Evolutionary conservation across 139 green algal species (phyloP), one percentile per base, ranked within the genome.

Genomic region (Chlorella sp.): DNA sequence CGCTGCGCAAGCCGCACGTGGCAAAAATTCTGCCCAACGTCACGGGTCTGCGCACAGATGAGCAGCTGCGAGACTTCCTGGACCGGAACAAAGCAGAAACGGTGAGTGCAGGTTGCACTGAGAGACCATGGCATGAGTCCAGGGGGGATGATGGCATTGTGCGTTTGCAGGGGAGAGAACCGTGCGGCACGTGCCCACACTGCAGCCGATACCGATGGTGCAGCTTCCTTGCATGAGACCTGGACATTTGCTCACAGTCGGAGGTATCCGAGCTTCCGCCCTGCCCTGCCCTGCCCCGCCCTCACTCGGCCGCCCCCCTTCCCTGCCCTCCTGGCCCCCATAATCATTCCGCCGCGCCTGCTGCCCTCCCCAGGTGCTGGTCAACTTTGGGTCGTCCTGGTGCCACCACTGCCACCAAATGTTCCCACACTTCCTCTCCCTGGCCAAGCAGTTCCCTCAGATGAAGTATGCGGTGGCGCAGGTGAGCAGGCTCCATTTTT

Each of bases 401-500:
- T 94, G 92, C 71, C 42, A 40, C 32, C 91, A 94, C 71, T 94
- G 92, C 61, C 92, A 94, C 83, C 39, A 88, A 77, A 80, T 94
- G 78, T 91, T 94, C 53, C 92, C 92, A 12, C 34, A 89, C 89
- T 91, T 92, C 80, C 66, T 94, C 26, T 34, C 39, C 18, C 81
- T 93, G 12, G 53, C 90, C 53, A 84, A 90, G 21, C 93, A 95
- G 90, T 96, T 92, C 86, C 85, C 87, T 0, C 53, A 91, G 37
- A 71, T 95, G 39, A 92, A 91, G 75, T 97, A 96, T 86, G 95
- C 93, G 0, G 94, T 97, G 16, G 95, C 95, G 0, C 95, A 97
- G 79, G 94, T 97, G 34, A 11, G 84, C 5, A 2, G 48, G 28
- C n/a, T n/a, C n/a, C n/a, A n/a, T n/a, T n/a, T n/a, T n/a, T n/a